phyloP scores from a whole-genome alignment of 306 rosid species.

The Cucumis melo region DNA sequence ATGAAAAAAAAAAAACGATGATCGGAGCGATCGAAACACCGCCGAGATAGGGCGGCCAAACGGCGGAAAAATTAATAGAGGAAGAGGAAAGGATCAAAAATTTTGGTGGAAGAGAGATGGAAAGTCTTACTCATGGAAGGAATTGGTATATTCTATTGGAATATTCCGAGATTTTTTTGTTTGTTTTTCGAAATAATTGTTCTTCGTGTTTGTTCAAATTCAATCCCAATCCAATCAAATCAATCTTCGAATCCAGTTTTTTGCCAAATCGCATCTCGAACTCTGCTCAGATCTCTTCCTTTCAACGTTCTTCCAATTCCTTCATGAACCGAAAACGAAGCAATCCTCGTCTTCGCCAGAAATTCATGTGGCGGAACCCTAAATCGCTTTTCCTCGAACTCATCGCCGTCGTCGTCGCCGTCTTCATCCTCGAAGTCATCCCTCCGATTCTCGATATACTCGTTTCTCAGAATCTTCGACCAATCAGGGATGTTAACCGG shows the following conservation, averaged over 20 bases:
- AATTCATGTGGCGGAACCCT: slow-evolving; percentile 81
- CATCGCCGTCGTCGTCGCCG: slow-evolving; percentile 13
- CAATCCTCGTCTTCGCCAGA: slow-evolving; percentile 58
- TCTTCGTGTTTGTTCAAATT: not conserved
- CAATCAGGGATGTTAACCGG: slow-evolving; percentile 79
- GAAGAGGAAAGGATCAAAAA: not conserved
- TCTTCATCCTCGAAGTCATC: slow-evolving; percentile 13
- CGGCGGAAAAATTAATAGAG: not conserved
- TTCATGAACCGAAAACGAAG: slow-evolving; percentile 80
- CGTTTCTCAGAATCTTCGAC: slow-evolving; percentile 68
- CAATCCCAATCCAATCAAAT: slow-evolving; percentile 16
- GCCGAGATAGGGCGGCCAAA: not conserved
- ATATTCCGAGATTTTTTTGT: not conserved
- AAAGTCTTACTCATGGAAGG: not conserved
- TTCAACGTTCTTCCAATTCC: slow-evolving; percentile 81
- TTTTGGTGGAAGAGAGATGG: not conserved
- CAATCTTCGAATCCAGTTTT: slow-evolving; percentile 79
- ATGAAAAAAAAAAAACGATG: not conserved
- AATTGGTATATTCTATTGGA: not conserved
- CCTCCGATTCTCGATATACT: slow-evolving; percentile 33
- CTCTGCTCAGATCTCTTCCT: slow-evolving; percentile 81
- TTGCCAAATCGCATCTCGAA: slow-evolving; percentile 77
- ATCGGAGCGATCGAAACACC: not conserved
- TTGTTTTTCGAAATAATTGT: not conserved
- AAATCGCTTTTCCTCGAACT: slow-evolving; percentile 4